phyloP scores from a whole-genome alignment of 2,329 filamentous ascomycete genomes.

The Thyridium curvatum region DNA sequence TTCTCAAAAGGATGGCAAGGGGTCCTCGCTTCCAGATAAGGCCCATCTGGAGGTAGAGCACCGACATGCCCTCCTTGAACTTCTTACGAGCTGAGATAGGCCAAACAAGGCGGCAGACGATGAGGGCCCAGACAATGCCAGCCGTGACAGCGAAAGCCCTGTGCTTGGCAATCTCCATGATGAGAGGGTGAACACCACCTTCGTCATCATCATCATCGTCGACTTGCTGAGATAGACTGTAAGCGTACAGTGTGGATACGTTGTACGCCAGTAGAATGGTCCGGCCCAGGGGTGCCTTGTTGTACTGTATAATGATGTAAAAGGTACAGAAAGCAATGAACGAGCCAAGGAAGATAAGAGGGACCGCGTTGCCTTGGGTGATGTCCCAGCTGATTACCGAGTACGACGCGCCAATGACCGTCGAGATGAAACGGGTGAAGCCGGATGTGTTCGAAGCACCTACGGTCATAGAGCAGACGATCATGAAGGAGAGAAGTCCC shows the following conservation, averaged over 20 bases:
- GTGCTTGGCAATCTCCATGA: constrained; percentile 82
- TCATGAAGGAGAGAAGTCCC: constrained; percentile 95
- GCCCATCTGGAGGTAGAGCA: constrained; percentile 92
- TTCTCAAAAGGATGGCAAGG: constrained; percentile 63
- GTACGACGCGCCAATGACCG: constrained; percentile 69
- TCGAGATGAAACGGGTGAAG: constrained; percentile 79
- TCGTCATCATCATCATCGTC: constrained; percentile 83
- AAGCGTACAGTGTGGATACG: constrained; percentile 87
- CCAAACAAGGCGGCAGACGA: constrained; percentile 86
- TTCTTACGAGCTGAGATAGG: constrained; percentile 86
- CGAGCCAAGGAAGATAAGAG: constrained; percentile 77
- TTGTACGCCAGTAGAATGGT: constrained; percentile 97
- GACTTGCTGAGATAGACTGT: constrained; percentile 76
- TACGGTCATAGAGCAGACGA: constrained; percentile 96
- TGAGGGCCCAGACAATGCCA: constrained; percentile 86
- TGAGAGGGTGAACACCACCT: constrained; percentile 75
- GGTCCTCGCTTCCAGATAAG: constrained; percentile 95
- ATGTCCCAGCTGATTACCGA: constrained; percentile 75
- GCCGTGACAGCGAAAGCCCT: constrained; percentile 79
- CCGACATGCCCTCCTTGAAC: constrained; percentile 79
- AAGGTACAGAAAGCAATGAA: constrained; percentile 77
- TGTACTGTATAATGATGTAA: constrained; percentile 78
- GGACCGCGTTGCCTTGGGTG: constrained; percentile 65
- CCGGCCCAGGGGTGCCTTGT: constrained; percentile 83
- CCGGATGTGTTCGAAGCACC: constrained; percentile 93